phyloP scores from a whole-genome alignment of 495 filamentous ascomycete genomes.

The Neohortaea acidophila region DNA sequence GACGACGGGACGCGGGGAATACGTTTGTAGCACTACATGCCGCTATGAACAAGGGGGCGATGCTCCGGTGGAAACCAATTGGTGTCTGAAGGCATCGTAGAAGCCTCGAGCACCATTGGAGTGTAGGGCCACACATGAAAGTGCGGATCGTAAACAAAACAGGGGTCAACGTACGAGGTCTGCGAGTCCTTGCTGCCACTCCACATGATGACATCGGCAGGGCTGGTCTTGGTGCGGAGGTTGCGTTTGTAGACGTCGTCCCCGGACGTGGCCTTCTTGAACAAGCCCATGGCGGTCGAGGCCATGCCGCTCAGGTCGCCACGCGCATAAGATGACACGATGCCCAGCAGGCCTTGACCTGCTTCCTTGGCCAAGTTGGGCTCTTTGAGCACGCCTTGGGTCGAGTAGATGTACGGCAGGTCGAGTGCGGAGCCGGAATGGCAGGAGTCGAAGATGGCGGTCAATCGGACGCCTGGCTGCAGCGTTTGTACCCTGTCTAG shows the following conservation, averaged over 20 bases:
- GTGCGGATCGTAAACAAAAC: slow-evolving; percentile 20
- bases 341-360: slow-evolving; percentile 78
- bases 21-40: too few relatives aligned
- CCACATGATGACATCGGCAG: slow-evolving; percentile 96
- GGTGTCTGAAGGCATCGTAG: slow-evolving; percentile 1
- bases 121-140: too few relatives aligned
- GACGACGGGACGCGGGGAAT: slow-evolving; percentile 9
- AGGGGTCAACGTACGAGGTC: slow-evolving; percentile 58
- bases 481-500: slow-evolving; percentile 48
- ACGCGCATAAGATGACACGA: slow-evolving; percentile 76
- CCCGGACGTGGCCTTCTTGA: slow-evolving; percentile 83
- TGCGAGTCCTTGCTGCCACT: slow-evolving; percentile 92
- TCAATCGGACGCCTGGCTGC: slow-evolving; percentile 71
- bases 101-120: too few relatives aligned
- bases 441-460: slow-evolving; percentile 98
- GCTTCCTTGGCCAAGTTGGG: slow-evolving; percentile 97
- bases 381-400: slow-evolving; percentile 84
- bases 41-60: too few relatives aligned
- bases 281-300: slow-evolving; percentile 64
- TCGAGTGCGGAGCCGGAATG: slow-evolving; percentile 94
- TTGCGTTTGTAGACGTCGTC: slow-evolving; percentile 67
- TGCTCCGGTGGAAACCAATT: too few relatives aligned
- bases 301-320: slow-evolving; percentile 79
- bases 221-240: slow-evolving; percentile 78
- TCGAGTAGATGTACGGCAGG: slow-evolving; percentile 94